A percentile compares a stretch with the other conserved stretches of the same genome.
These are phyloP conservation scores for Penicillium lividum DNA, from an alignment of 495 filamentous ascomycete species.

Conservation along the genomic window DNA sequence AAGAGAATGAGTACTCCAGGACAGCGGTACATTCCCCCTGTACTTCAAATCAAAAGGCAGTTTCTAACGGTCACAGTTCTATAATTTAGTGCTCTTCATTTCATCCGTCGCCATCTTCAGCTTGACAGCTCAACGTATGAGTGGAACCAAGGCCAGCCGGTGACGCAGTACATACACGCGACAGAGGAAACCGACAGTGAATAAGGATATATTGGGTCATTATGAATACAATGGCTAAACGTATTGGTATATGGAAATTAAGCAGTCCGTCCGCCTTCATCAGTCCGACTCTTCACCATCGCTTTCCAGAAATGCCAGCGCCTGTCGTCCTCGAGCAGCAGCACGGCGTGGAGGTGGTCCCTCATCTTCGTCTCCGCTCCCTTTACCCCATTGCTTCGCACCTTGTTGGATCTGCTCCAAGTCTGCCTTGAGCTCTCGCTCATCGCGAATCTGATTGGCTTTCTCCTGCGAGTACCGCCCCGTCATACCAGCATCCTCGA, in stretches of 20 bases:
- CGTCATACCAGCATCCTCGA: conserved; percentile 80
- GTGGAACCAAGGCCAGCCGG: conserved; percentile 40
- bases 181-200: not conserved
- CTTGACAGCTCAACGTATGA: conserved; percentile 78
- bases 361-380: conserved; percentile 37
- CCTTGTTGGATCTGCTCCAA: conserved; percentile 79
- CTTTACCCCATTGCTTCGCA: conserved; percentile 71
- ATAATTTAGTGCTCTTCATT: conserved; percentile 94
- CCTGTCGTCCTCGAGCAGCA: conserved; percentile 41
- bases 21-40: conserved; percentile 64
- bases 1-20: conserved; percentile 92
- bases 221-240: conserved; percentile 6
- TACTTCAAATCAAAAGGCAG: not conserved
- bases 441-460: conserved; percentile 81
- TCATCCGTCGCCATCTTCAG: conserved; percentile 93
- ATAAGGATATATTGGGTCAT: conserved; percentile 1
- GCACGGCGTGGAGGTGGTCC: conserved; percentile 38
- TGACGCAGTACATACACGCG: conserved; percentile 21
- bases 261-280: conserved; percentile 14
- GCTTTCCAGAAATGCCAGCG: conserved; percentile 55
- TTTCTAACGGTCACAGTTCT: conserved; percentile 65
- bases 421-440: conserved; percentile 77
- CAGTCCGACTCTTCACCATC: conserved; percentile 57
- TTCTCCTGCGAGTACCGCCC: conserved; percentile 83
- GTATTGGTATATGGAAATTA: not conserved